Base-by-base conservation (phyloP, 2,329 filamentous ascomycete genomes). In the Xenoacremonium recifei region DNA sequence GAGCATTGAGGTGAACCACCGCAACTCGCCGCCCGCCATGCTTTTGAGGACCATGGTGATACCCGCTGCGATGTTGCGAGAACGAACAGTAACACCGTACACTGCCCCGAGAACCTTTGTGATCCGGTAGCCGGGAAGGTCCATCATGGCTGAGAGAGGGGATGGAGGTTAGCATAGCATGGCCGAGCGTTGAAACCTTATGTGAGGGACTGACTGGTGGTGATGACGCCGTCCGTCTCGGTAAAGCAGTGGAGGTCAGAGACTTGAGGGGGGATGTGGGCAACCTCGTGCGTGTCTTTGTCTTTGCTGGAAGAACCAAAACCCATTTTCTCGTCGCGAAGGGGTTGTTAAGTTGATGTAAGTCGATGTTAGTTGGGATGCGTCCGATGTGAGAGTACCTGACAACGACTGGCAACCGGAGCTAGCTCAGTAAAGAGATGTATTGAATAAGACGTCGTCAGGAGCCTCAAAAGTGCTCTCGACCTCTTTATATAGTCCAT, bases 161-260 rank as follows among this genome's bases (percentile, higher is more conserved):
- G 4, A 4, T 18, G 19, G 6, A 18, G 9, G 10, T 6, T 18
- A 15, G 29, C 17, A 9, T 11, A 6, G 13, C 6, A 31, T 31
- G 29, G 12, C 23, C 23, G 6, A 31, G 17, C 13, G 12, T 15
- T 9, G 13, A 6, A 9, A 31, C 12, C 7, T 31, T 7, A 15
- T n/a, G 17, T 9, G 21, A 12, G 18, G 12, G 20, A 44, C 60
- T 29, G 45, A 65, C 66, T 83, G 0, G 76, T 76, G 1, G 77
- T 82, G 49, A 83, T 75, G 40, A 83, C 70, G 27, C 79, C 79
- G 35, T 77, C 71, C 6, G 80, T 83, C 55, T 83, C 80, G 29
- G 76, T 76, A 61, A 79, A 81, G 65, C 77, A 81, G 60, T 77
- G 73, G 6, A 77, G 61, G 48, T 77, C 74, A 1, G 69, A 71